phyloP scores from a whole-genome alignment of 208 protist species.

The Angomonas deanei region DNA sequence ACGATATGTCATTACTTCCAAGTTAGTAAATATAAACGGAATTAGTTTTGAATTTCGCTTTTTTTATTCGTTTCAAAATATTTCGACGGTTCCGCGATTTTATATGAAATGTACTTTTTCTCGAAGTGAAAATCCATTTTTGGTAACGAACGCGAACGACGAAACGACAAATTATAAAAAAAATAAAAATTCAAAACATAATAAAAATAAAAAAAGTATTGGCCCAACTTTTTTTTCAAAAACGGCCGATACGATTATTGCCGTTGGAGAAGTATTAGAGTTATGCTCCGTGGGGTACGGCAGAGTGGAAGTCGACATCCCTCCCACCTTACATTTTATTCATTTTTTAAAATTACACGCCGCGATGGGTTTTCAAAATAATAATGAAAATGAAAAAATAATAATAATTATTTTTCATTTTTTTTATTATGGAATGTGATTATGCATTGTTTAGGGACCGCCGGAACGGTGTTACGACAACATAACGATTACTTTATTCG shows the following conservation, averaged over 20 bases:
- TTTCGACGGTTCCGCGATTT: neutral
- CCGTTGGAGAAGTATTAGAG: neutral
- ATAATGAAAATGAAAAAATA: neutral
- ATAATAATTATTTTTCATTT: constrained; percentile 1
- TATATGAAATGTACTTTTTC: neutral
- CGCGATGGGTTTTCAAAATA: neutral
- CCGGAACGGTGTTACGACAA: neutral
- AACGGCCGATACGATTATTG: neutral
- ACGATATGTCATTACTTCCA: neutral
- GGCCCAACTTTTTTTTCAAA: neutral
- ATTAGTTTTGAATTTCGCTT: neutral
- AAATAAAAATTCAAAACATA: neutral
- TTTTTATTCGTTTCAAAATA: neutral
- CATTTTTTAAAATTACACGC: neutral
- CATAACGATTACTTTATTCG: neutral
- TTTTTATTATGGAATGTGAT: constrained; percentile 1
- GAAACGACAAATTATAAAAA: neutral
- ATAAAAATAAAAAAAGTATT: neutral
- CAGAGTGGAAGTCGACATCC: neutral
- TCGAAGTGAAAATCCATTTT: neutral
- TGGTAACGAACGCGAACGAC: neutral
- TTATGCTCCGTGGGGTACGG: neutral
- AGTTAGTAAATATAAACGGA: neutral
- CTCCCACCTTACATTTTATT: neutral
- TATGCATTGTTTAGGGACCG: neutral